These are phyloP conservation scores for Annulohypoxylon moriforme DNA, from an alignment of 495 filamentous ascomycete genomes.

Conservation along the genomic window DNA sequence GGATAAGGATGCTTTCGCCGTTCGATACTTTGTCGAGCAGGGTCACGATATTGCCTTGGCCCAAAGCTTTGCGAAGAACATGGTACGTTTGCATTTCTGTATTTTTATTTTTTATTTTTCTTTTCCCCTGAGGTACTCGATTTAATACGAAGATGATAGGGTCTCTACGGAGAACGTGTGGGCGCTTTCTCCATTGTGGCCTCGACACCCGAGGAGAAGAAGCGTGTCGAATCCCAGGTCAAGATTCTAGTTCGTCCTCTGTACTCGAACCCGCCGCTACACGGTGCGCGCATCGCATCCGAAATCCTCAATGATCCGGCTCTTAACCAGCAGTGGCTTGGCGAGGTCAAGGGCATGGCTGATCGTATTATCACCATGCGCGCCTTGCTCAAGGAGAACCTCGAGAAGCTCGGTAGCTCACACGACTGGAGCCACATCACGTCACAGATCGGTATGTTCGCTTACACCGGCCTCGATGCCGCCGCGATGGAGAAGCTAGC, in stretches of 20 bases:
- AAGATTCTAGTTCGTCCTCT: conserved; percentile 97
- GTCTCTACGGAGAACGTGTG: conserved; percentile 98
- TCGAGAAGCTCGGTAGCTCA: conserved; percentile 92
- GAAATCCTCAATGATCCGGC: conserved; percentile 89
- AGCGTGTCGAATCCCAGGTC: conserved; percentile 95
- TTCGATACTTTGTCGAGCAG: conserved; percentile 90
- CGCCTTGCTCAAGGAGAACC: conserved; percentile 87
- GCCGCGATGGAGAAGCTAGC: conserved; percentile 93
- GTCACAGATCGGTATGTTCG: conserved; percentile 99
- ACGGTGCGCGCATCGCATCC: conserved; percentile 93
- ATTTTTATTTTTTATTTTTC: neutral
- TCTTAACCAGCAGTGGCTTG: conserved; percentile 93
- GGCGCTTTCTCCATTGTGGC: conserved; percentile 95
- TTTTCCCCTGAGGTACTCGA: neutral
- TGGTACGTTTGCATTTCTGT: conserved; percentile 66
- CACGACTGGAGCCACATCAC: conserved; percentile 99
- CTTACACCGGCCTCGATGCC: conserved; percentile 92
- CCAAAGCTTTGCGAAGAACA: conserved; percentile 99
- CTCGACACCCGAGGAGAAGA: conserved; percentile 87
- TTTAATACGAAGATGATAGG: conserved; percentile 58
- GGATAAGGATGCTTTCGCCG: conserved; percentile 89
- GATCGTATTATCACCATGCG: conserved; percentile 99
- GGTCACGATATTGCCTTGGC: conserved; percentile 89
- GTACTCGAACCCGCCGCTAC: conserved; percentile 97
- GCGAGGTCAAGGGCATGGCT: conserved; percentile 98